phyloP scores from a whole-genome alignment of 2,329 filamentous ascomycete genomes.

The Allantophomopsis lycopodina region DNA sequence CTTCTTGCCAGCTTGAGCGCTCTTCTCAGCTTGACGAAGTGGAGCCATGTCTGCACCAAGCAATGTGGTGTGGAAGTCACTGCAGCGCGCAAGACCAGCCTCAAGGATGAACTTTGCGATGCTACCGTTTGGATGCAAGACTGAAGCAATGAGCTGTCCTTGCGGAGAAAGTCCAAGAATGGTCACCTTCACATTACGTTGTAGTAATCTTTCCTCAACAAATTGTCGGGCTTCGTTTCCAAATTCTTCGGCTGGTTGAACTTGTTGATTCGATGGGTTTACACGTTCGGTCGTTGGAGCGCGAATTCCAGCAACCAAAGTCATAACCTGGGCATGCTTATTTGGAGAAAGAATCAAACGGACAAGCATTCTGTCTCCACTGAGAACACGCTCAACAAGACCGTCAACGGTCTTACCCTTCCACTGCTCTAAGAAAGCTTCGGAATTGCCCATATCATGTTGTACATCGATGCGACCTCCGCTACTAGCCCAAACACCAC shows the following conservation, averaged over 20 bases:
- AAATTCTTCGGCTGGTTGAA: conserved; percentile 75
- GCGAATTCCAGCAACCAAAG: conserved; percentile 78
- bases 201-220: conserved; percentile 73
- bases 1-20: conserved; percentile 62
- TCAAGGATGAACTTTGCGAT: conserved; percentile 86
- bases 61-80: conserved; percentile 90
- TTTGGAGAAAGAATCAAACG: conserved; percentile 68
- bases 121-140: conserved; percentile 82
- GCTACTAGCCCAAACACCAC: conserved; percentile 66
- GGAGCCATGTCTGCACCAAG: conserved; percentile 78
- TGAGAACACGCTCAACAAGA: conserved; percentile 82
- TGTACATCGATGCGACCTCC: conserved; percentile 58
- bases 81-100: conserved; percentile 81
- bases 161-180: conserved; percentile 82
- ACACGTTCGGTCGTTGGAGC: conserved; percentile 81
- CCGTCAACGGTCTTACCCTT: conserved; percentile 77
- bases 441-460: conserved; percentile 67
- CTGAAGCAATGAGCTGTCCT: conserved; percentile 75
- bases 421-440: conserved; percentile 64
- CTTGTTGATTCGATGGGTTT: conserved; percentile 52
- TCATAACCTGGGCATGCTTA: conserved; percentile 80
- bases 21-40: conserved; percentile 75
- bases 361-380: conserved; percentile 78
- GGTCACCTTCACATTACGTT: conserved; percentile 71
- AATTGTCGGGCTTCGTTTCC: conserved; percentile 83